These are phyloP conservation scores for Talaromyces sp. DNA, from an alignment of 2,329 filamentous ascomycete genomes.

Conservation along the genomic window DNA sequence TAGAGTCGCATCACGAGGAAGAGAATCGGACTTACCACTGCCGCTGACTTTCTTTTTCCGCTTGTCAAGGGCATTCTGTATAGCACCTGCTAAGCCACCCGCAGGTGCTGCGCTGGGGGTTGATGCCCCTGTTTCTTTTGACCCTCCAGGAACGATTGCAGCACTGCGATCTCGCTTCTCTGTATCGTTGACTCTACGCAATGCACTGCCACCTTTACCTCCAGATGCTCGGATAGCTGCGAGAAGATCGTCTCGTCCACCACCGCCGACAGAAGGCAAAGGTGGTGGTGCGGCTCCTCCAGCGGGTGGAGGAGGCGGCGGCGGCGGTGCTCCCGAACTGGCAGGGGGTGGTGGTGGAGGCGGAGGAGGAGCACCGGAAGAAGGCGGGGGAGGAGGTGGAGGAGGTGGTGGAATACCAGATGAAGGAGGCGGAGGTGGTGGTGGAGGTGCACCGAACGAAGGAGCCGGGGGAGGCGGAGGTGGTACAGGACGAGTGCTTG, in stretches of 20 bases:
- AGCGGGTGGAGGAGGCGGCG: constrained; percentile 41
- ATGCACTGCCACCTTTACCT: constrained; percentile 40
- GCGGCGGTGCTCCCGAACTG: constrained; percentile 31
- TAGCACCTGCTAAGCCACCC: constrained; percentile 72
- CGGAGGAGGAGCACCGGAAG: constrained; percentile 24
- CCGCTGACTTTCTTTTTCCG: constrained; percentile 91
- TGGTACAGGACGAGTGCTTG: constrained; percentile 16
- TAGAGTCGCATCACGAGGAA: constrained; percentile 8
- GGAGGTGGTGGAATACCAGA: constrained; percentile 37
- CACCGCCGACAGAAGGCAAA: constrained; percentile 37
- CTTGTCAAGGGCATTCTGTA: constrained; percentile 73
- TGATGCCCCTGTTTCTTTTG: constrained; percentile 58
- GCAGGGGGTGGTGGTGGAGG: constrained; percentile 39
- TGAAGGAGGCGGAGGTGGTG: constrained; percentile 43
- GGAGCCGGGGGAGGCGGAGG: constrained; percentile 31
- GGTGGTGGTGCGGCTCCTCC: constrained; percentile 46
- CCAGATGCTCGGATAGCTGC: constrained; percentile 47
- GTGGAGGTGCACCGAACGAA: constrained; percentile 37
- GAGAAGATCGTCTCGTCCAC: constrained; percentile 43
- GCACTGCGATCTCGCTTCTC: constrained; percentile 48
- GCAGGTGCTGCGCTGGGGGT: constrained; percentile 51
- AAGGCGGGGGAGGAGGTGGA: constrained; percentile 39
- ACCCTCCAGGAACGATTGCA: constrained; percentile 43
- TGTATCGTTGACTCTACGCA: constrained; percentile 45
- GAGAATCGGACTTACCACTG: constrained; percentile 68